phyloP scores from a whole-genome alignment of 768 basidiomycete species.

The Pholiota microspora region DNA sequence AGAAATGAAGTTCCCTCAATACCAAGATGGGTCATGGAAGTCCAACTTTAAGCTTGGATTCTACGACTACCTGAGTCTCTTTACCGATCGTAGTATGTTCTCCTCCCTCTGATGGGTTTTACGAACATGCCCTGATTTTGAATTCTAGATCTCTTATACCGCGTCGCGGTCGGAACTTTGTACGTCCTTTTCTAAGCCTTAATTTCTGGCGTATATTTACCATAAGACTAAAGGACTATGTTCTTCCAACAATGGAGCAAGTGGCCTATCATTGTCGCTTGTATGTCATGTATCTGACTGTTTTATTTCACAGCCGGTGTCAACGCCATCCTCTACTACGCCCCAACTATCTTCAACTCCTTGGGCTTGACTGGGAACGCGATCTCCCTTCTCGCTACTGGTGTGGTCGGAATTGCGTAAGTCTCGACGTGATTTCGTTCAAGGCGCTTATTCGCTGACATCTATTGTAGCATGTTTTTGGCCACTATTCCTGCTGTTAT shows the following conservation, averaged over 20 bases:
- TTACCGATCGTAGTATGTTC: slow-evolving; percentile 44
- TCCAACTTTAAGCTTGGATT: slow-evolving; percentile 65
- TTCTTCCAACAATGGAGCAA: slow-evolving; percentile 82
- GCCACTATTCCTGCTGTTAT: slow-evolving; percentile 81
- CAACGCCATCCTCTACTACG: slow-evolving; percentile 77
- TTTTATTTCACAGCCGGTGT: slow-evolving; percentile 43
- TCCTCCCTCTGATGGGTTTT: not conserved
- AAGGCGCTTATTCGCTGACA: not conserved
- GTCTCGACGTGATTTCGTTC: slow-evolving; percentile 18
- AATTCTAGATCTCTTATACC: slow-evolving; percentile 51
- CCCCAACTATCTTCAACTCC: slow-evolving; percentile 62
- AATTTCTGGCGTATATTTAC: not conserved
- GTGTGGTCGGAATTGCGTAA: slow-evolving; percentile 79
- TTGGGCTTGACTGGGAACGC: slow-evolving; percentile 64
- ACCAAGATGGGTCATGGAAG: slow-evolving; percentile 55
- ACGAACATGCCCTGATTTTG: not conserved
- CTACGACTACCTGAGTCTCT: slow-evolving; percentile 58
- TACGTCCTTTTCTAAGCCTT: slow-evolving; percentile 22
- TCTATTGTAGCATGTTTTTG: slow-evolving; percentile 56
- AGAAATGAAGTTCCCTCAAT: slow-evolving; percentile 54
- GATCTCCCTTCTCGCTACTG: slow-evolving; percentile 49
- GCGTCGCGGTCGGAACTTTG: slow-evolving; percentile 62
- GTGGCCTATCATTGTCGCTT: slow-evolving; percentile 5
- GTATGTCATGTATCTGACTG: not conserved
- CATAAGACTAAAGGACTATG: slow-evolving; percentile 47